These are phyloP conservation scores for Chlorella vulgaris DNA, from an alignment of 139 green algal species.

Conservation along the genomic window DNA sequence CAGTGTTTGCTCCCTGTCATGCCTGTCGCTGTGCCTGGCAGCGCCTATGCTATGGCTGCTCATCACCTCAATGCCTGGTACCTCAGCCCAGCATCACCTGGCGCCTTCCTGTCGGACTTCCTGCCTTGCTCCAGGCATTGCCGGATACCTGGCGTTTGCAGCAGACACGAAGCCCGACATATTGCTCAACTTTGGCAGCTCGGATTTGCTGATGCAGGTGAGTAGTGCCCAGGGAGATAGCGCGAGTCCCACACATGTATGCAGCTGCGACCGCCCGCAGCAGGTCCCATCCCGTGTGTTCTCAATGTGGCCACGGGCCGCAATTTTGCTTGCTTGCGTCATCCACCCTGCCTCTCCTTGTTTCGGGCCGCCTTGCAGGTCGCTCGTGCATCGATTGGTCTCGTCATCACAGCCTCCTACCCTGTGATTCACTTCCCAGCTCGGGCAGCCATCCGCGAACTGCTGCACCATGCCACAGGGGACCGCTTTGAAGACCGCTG, in stretches of 20 bases:
- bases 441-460: not conserved
- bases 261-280: not conserved
- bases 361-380: not conserved
- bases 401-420: not conserved
- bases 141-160: slow-evolving; percentile 1
- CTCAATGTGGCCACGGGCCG: too few relatives aligned
- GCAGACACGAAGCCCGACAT: not conserved
- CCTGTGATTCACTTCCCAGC: slow-evolving; percentile 2
- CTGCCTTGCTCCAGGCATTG: not conserved
- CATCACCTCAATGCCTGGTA: too few relatives aligned
- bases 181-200: not conserved
- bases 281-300: too few relatives aligned
- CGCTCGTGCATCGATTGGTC: not conserved
- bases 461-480: not conserved
- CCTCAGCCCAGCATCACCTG: too few relatives aligned
- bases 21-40: not conserved
- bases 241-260: too few relatives aligned
- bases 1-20: not conserved
- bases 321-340: too few relatives aligned
- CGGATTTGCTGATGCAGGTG: slow-evolving; percentile 2
- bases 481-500: too few relatives aligned
- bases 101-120: not conserved
- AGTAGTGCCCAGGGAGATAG: not conserved
- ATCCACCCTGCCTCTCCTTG: not conserved
- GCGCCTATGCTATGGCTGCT: too few relatives aligned